These are phyloP conservation scores for Prunus davidiana DNA, from an alignment of 306 rosid genomes.

Conservation along the genomic window DNA sequence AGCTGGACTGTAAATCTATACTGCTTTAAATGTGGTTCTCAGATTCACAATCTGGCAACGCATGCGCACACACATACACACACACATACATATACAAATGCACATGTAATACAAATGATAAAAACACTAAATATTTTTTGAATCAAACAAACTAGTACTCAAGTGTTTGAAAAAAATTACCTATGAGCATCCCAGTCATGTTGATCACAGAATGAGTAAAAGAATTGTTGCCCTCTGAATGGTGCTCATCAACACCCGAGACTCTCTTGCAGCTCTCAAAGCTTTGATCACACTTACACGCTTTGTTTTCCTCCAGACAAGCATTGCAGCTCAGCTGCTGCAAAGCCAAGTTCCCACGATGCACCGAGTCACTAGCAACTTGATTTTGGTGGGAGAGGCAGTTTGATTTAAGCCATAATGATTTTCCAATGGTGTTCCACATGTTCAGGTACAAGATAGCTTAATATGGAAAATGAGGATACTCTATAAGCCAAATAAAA, in stretches of 20 bases:
- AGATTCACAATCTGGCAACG: no score
- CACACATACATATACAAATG: no score
- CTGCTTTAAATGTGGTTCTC: no score
- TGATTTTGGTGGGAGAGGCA: constrained; percentile 25
- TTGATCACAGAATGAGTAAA: constrained; percentile 60
- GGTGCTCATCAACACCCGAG: constrained; percentile 16
- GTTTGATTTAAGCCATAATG: constrained; percentile 9
- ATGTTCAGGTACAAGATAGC: not conserved
- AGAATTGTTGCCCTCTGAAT: constrained; percentile 45
- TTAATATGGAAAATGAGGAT: not conserved
- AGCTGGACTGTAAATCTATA: no score
- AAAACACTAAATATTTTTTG: no score
- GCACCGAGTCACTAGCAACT: constrained; percentile 26
- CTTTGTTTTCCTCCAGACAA: constrained; percentile 50
- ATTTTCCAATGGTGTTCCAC: constrained; percentile 20
- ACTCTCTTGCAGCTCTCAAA: constrained; percentile 8
- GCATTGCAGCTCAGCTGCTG: constrained; percentile 22
- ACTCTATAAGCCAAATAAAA: not conserved
- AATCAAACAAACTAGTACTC: not conserved
- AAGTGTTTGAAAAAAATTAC: constrained; percentile 18
- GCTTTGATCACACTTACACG: constrained; percentile 32
- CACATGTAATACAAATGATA: no score
- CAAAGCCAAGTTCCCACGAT: constrained; percentile 24
- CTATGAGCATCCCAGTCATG: constrained; percentile 84
- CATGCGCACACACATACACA: no score